phyloP scores from a whole-genome alignment of 2,329 filamentous ascomycete genomes.

The Nemania bipapillata region DNA sequence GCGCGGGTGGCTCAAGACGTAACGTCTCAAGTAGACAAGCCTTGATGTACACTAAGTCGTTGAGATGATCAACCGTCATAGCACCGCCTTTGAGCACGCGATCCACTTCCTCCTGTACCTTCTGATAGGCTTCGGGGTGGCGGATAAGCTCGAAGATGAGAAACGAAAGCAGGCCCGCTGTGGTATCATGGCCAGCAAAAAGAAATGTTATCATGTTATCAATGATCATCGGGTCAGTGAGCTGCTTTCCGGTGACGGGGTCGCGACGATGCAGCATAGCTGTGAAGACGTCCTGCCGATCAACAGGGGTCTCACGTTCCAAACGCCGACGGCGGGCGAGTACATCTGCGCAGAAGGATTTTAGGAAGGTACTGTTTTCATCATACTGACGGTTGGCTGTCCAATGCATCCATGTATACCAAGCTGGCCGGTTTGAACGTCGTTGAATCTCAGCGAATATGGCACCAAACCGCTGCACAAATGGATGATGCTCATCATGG shows the following conservation, averaged over 20 bases:
- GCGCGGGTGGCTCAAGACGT: constrained; percentile 47
- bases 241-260: constrained; percentile 60
- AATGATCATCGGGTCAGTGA: constrained; percentile 60
- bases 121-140: constrained; percentile 58
- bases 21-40: constrained; percentile 65
- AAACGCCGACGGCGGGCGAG: constrained; percentile 6
- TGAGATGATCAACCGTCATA: constrained; percentile 60
- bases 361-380: constrained; percentile 21
- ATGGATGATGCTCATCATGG: constrained; percentile 16
- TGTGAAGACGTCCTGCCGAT: constrained; percentile 61
- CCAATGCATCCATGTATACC: constrained; percentile 29
- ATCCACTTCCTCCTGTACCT: constrained; percentile 66
- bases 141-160: constrained; percentile 62
- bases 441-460: constrained; percentile 25
- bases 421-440: constrained; percentile 30
- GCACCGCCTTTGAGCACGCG: constrained; percentile 58
- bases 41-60: constrained; percentile 63
- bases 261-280: constrained; percentile 64
- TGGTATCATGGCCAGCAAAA: constrained; percentile 65
- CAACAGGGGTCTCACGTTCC: background rate
- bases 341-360: constrained; percentile 12
- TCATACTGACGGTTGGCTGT: constrained; percentile 34
- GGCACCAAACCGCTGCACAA: constrained; percentile 15
- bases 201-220: constrained; percentile 66
- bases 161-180: constrained; percentile 64